Evolutionary conservation across 257 asterid species (phyloP).

Genomic region (Vinca minor): DNA sequence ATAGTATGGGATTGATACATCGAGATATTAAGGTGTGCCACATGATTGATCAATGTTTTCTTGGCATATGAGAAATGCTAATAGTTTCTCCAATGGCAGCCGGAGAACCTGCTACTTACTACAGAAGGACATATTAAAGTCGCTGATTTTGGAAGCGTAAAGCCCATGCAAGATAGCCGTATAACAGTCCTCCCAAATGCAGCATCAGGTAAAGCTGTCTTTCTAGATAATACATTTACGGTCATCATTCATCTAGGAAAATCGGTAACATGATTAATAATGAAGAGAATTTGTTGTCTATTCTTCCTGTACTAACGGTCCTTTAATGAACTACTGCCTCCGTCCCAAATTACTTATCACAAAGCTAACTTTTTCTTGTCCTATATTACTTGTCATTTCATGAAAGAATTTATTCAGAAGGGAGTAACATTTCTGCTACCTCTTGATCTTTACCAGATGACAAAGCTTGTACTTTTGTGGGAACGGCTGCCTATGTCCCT

Average conservation of each 20-base stretch:
- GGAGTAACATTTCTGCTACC: neutral
- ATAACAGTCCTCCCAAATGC: constrained; percentile 96
- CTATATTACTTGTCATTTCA: too few relatives aligned
- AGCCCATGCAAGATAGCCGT: constrained; percentile 92
- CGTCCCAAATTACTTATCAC: too few relatives aligned
- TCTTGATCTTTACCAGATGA: constrained; percentile 47
- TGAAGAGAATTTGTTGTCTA: neutral
- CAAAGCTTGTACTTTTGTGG: constrained; percentile 98
- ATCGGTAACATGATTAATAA: constrained; percentile 1
- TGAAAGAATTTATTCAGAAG: too few relatives aligned
- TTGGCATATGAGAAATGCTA: constrained; percentile 22
- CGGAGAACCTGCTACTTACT: constrained; percentile 90
- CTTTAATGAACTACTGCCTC: neutral
- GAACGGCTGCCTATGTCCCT: constrained; percentile 98
- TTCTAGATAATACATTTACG: neutral
- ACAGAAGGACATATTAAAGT: constrained; percentile 88
- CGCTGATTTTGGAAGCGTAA: constrained; percentile 99
- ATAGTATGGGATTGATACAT: constrained; percentile 91
- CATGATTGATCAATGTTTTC: constrained; percentile 11
- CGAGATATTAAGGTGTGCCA: constrained; percentile 85
- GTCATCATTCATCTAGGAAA: constrained; percentile 5
- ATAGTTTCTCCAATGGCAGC: constrained; percentile 49
- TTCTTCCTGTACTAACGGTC: neutral
- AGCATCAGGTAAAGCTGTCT: constrained; percentile 62
- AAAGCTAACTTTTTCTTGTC: too few relatives aligned